phyloP scores from a whole-genome alignment of 345 rosid genomes.

The Boechera stricta region DNA sequence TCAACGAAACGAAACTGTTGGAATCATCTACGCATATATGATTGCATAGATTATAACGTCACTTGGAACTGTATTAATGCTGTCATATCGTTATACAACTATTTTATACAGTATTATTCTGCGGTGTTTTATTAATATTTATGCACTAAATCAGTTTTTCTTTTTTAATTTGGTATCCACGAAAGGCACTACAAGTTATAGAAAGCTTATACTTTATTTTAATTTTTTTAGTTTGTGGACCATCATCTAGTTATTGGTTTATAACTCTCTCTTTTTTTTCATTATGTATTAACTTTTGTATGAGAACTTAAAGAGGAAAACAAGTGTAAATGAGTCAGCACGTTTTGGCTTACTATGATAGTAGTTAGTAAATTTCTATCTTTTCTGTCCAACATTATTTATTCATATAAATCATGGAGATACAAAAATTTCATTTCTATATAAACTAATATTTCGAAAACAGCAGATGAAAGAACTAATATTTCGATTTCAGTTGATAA shows the following conservation, averaged over 20 bases:
- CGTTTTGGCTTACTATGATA: constrained; percentile 29
- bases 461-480: no score
- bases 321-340: constrained; percentile 44
- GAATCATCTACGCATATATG: constrained; percentile 9
- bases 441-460: no score
- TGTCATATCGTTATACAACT: constrained; percentile 6
- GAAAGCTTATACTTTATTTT: constrained; percentile 18
- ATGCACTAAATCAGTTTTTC: not conserved
- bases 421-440: no score
- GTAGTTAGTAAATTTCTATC: no score
- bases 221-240: constrained; percentile 38
- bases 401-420: no score
- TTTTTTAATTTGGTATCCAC: constrained; percentile 6
- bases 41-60: constrained; percentile 10
- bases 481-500: not conserved
- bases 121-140: not conserved
- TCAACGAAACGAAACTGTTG: constrained; percentile 12
- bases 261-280: not conserved
- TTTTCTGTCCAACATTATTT: no score
- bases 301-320: constrained; percentile 11
- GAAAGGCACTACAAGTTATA: constrained; percentile 17
- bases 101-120: constrained; percentile 3
- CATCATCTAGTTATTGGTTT: constrained; percentile 33
- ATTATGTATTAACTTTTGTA: constrained; percentile 8
- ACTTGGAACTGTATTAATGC: constrained; percentile 1